These are phyloP conservation scores for Cercospora sojina DNA, from an alignment of 2,329 filamentous ascomycete species.

Conservation along the genomic window DNA sequence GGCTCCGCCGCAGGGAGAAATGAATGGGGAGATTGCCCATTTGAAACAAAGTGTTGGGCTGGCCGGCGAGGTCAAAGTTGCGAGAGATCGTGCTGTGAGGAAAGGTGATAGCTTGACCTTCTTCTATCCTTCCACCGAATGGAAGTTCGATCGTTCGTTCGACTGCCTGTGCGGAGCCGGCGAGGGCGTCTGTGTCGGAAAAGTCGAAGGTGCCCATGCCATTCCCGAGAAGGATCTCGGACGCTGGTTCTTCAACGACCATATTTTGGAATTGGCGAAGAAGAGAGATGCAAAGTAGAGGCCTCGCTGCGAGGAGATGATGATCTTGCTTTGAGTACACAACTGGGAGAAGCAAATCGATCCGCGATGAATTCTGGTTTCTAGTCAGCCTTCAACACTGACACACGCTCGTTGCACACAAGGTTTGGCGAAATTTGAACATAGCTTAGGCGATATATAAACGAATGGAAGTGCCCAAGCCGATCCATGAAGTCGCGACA, in stretches of 20 bases:
- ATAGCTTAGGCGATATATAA: slow-evolving; percentile 19
- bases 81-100: slow-evolving; percentile 41
- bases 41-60: slow-evolving; percentile 19
- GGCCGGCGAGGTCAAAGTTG: slow-evolving; percentile 28
- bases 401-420: neutral
- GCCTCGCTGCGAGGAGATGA: neutral
- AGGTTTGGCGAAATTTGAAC: neutral
- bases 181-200: slow-evolving; percentile 40
- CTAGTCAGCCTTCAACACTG: slow-evolving; percentile 17
- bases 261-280: slow-evolving; percentile 39
- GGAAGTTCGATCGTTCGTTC: slow-evolving; percentile 51
- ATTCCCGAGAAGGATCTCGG: slow-evolving; percentile 33
- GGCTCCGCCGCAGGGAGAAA: slow-evolving; percentile 22
- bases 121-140: slow-evolving; percentile 53
- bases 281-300: slow-evolving; percentile 19
- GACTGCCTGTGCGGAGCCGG: slow-evolving; percentile 45
- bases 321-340: neutral
- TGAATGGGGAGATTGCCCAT: slow-evolving; percentile 22
- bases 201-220: slow-evolving; percentile 43
- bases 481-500: slow-evolving; percentile 11
- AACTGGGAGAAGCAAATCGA: neutral
- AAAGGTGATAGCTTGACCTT: slow-evolving; percentile 48
- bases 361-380: neutral
- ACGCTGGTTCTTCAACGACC: slow-evolving; percentile 42
- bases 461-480: slow-evolving; percentile 19